Conservation (phyloP, 495 filamentous ascomycete species). For the Trichoderma virens region DNA sequence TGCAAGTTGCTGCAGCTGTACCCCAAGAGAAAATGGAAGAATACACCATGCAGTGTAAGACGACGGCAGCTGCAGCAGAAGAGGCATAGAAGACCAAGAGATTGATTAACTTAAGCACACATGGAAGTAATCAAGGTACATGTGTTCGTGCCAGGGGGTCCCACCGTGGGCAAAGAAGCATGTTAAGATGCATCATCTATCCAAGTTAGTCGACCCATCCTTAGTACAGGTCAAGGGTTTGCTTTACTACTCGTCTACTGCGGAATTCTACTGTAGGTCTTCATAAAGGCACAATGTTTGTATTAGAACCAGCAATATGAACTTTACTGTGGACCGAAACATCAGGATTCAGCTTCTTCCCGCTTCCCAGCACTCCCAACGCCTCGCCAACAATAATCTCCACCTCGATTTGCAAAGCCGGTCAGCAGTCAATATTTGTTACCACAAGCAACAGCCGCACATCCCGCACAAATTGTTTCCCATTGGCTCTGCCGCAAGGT, state of each 20-base stretch:
- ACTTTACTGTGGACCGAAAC: too few relatives aligned
- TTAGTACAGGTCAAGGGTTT: not conserved
- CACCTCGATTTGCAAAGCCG: too few relatives aligned
- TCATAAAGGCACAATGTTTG: too few relatives aligned
- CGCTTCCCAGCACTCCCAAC: too few relatives aligned
- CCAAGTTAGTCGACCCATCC: not conserved
- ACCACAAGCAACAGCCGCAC: not conserved
- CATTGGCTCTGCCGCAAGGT: not conserved
- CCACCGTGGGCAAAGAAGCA: not conserved
- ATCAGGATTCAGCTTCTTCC: too few relatives aligned
- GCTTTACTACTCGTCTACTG: too few relatives aligned
- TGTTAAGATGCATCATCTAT: not conserved
- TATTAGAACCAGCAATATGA: too few relatives aligned
- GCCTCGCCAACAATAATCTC: too few relatives aligned
- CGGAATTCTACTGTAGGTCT: not conserved
- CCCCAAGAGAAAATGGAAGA: too few relatives aligned
- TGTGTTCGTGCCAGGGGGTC: not conserved
- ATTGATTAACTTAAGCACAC: not conserved
- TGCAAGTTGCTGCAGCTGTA: too few relatives aligned
- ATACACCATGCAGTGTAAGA: not conserved
- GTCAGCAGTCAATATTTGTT: too few relatives aligned
- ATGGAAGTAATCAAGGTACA: not conserved
- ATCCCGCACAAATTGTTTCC: not conserved
- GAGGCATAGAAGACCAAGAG: too few relatives aligned
- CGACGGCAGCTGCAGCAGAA: not conserved